A percentile compares a stretch with the other conserved stretches of the same genome.
Evolutionary conservation across 2,329 filamentous ascomycete species (phyloP).

Genomic region (Calonectria henricotiae): DNA sequence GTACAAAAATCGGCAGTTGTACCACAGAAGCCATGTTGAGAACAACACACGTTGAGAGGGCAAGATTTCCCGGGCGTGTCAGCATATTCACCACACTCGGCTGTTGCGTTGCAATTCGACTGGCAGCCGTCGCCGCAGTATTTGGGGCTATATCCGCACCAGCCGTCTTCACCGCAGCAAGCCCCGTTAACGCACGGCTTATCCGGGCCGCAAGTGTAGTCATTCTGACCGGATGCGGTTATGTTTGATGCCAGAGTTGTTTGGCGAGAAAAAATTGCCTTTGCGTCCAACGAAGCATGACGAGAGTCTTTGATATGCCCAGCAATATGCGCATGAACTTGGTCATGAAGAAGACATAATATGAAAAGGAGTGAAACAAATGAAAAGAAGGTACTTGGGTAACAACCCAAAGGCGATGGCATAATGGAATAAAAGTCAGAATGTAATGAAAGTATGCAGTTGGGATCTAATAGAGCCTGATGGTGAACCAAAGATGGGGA

Average conservation of each 20-base stretch:
- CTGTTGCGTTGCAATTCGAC: conserved; percentile 5
- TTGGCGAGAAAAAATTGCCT: neutral
- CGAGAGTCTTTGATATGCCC: neutral
- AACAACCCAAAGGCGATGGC: neutral
- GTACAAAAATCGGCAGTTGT: conserved; percentile 32
- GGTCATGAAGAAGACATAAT: neutral
- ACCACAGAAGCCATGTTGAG: conserved; percentile 20
- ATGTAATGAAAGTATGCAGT: neutral
- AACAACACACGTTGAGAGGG: conserved; percentile 58
- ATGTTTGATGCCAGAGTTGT: neutral
- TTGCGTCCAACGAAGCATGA: neutral
- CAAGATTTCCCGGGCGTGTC: conserved; percentile 48
- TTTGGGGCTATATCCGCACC: neutral
- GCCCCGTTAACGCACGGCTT: conserved; percentile 4
- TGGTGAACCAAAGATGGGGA: neutral
- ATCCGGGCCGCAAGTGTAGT: conserved; percentile 8
- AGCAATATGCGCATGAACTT: neutral
- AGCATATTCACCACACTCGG: conserved; percentile 41
- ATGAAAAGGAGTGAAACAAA: neutral
- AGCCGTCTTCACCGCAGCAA: conserved; percentile 7
- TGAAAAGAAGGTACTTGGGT: neutral
- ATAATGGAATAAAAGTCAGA: neutral
- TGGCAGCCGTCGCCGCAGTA: conserved; percentile 17
- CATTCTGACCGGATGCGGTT: neutral
- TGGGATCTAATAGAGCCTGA: neutral